Evolutionary conservation across 2,329 filamentous ascomycete genomes (phyloP), one percentile per base, ranked within the genome.

Genomic region (Ascochyta rabiei): DNA sequence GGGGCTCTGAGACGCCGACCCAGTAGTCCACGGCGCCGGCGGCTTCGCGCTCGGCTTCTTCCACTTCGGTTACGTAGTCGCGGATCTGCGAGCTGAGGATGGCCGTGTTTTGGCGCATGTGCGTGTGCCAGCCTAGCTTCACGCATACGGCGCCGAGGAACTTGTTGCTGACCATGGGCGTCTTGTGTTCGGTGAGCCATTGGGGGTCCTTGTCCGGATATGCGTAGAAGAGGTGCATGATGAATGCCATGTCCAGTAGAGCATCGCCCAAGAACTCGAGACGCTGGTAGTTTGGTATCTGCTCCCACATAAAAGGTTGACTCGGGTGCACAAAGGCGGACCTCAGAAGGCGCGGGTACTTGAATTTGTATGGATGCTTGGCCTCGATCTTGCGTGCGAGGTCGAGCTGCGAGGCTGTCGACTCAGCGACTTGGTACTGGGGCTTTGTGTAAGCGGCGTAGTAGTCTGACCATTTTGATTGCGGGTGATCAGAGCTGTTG

Each of bases 181-280:
- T 97, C 77, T 98, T 98, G 81, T 98, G 93, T 75, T 98, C 95
- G 0, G 95, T 98, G 55, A 99, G 81, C 93, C 93, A 98, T 72
- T 98, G 93, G 0, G 95, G 93, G 67, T 96, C 92, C 53, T 89
- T 90, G 46, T 85, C 79, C 0, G 92, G 91, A 64, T 89, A 91
- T 3, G 80, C 82, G 62, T 86, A 82, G 76, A 91, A 98, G 4
- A 99, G 81, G 64, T 90, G 86, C 64, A 93, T 89, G 49, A 98
- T 88, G 66, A 89, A 91, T 10, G 82, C 89, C 85, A 93, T 89
- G 70, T 97, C 93, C 1, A 96, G 85, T 2, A 98, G 81, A 0
- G 93, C 86, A 71, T 98, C 95, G 0, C 93, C 93, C 0, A 98
- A 78, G 63, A 98, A 98, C 66, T 98, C 93, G 0, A 98, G 84